phyloP scores from a whole-genome alignment of 108 stramenopile species.

The Cylindrotheca fusiformis region DNA sequence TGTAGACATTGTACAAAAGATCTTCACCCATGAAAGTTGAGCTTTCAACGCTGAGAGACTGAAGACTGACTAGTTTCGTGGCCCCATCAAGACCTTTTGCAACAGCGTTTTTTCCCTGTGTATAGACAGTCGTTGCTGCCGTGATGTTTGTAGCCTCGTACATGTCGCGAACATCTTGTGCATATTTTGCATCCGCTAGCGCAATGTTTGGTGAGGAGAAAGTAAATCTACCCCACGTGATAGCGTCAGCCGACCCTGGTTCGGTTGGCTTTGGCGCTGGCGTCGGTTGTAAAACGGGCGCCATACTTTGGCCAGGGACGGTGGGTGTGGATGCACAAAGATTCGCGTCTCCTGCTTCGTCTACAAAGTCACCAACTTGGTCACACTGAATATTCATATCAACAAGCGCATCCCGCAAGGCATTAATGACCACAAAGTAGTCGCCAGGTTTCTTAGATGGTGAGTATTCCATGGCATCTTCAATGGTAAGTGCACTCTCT shows the following conservation, averaged over 20 bases:
- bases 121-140: slow-evolving; percentile 42
- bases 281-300: slow-evolving; percentile 7
- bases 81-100: slow-evolving; percentile 31
- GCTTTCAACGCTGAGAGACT: slow-evolving; percentile 24
- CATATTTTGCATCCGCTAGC: slow-evolving; percentile 21
- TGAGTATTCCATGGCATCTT: slow-evolving; percentile 26
- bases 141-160: slow-evolving; percentile 13
- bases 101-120: slow-evolving; percentile 37
- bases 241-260: not conserved
- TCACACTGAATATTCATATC: slow-evolving; percentile 27
- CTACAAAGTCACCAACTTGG: slow-evolving; percentile 24
- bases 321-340: slow-evolving; percentile 17
- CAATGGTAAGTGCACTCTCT: slow-evolving; percentile 20
- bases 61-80: slow-evolving; percentile 30
- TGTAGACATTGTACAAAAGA: slow-evolving; percentile 69
- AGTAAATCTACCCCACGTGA: slow-evolving; percentile 40
- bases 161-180: slow-evolving; percentile 54
- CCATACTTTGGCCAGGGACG: not conserved
- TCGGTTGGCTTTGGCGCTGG: not conserved
- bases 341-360: slow-evolving; percentile 14
- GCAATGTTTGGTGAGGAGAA: slow-evolving; percentile 24
- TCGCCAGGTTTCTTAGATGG: slow-evolving; percentile 20
- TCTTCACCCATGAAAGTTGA: slow-evolving; percentile 32
- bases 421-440: slow-evolving; percentile 27
- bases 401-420: slow-evolving; percentile 26